Base-by-base conservation (phyloP, 441 rosid species). In the Populus hybrid region DNA sequence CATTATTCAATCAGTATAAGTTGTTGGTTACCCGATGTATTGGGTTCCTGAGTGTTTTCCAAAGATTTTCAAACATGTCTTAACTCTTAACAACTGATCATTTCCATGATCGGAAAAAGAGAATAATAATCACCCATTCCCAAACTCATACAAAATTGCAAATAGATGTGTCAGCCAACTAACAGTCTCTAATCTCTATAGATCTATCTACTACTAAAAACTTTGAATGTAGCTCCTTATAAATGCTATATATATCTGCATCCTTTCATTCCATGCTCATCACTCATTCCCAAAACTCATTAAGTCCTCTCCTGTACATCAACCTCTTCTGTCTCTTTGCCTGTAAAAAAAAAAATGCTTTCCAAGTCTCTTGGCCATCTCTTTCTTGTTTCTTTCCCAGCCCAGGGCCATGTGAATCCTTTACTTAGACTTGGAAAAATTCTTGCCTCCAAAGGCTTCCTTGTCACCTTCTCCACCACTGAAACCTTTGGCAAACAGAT, bases 341-440 rank as follows among this genome's bases (percentile, higher is more conserved):
- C 20, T 3, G 1, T 1, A 20, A 10, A 20, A 34, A 34, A 18
- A 28, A 42, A 32, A 46, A 85, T 88, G 87, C 85, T 78, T 9
- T 68, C 89, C 46, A 82, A 87, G 74, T 69, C 90, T 3, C 82
- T 77, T n/a, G 83, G 84, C 82, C 97, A 94, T 80, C 87, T 92
- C 11, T 74, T 94, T 73, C 86, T 92, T 2, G 89, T 94, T 26
- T 89, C 97, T 1, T 90, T 89, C 82, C 91, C 93, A 0, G 94
- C 88, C 14, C 97, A 92, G 79, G 98, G 97, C 67, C 95, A 92
- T 70, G 89, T 92, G 2, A 93, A 90, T 80, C 94, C 98, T 16
- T 86, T 92, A 32, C 92, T 92, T 9, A 82, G 97, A 68, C 95
- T 93, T 2, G 98, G 95, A 69, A 89, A 88, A 82, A 89, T 85